Evolutionary conservation across 2,329 filamentous ascomycete genomes (phyloP).

Genomic region (Microcera coccophila): DNA sequence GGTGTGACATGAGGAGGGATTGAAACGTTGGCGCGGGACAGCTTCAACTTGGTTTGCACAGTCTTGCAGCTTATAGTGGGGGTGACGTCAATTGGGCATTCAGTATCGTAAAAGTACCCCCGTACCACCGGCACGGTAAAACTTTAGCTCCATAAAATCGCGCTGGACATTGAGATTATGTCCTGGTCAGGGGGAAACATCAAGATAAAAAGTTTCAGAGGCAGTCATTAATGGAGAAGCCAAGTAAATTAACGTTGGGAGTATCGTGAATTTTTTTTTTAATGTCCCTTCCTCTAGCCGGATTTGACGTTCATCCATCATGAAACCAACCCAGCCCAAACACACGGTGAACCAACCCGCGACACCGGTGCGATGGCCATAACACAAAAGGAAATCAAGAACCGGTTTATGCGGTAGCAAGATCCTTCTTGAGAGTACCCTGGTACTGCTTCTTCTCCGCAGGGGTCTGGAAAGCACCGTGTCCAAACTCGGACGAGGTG

Average conservation of each 20-base stretch:
- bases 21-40: constrained; percentile 14
- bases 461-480: constrained; percentile 98
- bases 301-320: constrained; percentile 36
- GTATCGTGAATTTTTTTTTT: constrained; percentile 35
- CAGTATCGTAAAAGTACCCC: not conserved
- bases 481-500: constrained; percentile 99
- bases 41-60: constrained; percentile 12
- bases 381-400: constrained; percentile 42
- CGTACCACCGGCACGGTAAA: constrained; percentile 1
- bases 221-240: constrained; percentile 15
- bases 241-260: constrained; percentile 31
- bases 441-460: constrained; percentile 97
- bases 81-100: constrained; percentile 30
- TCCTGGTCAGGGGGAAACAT: too few relatives aligned
- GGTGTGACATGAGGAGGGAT: constrained; percentile 18
- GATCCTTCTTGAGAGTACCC: constrained; percentile 99
- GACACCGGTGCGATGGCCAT: constrained; percentile 54
- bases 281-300: constrained; percentile 34
- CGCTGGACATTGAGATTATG: too few relatives aligned
- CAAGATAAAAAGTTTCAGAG: too few relatives aligned
- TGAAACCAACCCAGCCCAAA: constrained; percentile 36
- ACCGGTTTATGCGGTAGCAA: constrained; percentile 45
- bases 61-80: constrained; percentile 23
- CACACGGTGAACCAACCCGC: constrained; percentile 41
- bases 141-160: constrained; percentile 5